A percentile compares a stretch with the other conserved stretches of the same genome.
phyloP scores from a whole-genome alignment of 2,329 filamentous ascomycete genomes.

The Trichophyton schoenleinii region DNA sequence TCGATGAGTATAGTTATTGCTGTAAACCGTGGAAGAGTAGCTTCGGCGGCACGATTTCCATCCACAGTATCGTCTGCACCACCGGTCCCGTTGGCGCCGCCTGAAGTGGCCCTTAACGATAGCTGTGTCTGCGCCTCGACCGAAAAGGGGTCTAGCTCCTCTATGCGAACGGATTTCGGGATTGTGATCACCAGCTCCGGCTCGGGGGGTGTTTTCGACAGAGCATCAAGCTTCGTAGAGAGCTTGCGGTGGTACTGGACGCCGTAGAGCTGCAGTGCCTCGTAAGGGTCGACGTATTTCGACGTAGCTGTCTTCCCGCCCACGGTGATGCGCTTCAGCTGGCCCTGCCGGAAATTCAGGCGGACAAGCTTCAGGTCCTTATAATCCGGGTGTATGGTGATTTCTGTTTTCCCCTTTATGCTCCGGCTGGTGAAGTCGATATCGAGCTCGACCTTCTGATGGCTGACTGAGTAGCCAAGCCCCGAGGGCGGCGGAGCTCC shows the following conservation, averaged over 20 bases:
- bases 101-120: conserved; percentile 28
- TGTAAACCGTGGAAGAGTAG: conserved; percentile 39
- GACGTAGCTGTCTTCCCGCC: conserved; percentile 30
- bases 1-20: conserved; percentile 58
- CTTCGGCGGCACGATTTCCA: conserved; percentile 26
- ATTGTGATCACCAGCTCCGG: conserved; percentile 48
- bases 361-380: conserved; percentile 43
- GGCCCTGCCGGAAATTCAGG: conserved; percentile 52
- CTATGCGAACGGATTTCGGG: conserved; percentile 49
- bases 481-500: conserved; percentile 7
- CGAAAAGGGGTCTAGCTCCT: conserved; percentile 45
- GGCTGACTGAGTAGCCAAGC: conserved; percentile 49
- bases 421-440: conserved; percentile 68
- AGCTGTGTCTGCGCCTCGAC: conserved; percentile 37
- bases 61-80: conserved; percentile 28
- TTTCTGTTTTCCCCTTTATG: conserved; percentile 66
- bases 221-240: conserved; percentile 52
- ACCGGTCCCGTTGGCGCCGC: conserved; percentile 20
- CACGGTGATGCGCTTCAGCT: conserved; percentile 40
- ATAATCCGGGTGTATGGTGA: conserved; percentile 58
- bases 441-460: conserved; percentile 81
- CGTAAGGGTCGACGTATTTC: conserved; percentile 32
- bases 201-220: conserved; percentile 40
- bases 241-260: conserved; percentile 66
- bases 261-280: conserved; percentile 42